Base-by-base conservation (phyloP, 2,329 filamentous ascomycete genomes). In the Hypoxylon sp. region DNA sequence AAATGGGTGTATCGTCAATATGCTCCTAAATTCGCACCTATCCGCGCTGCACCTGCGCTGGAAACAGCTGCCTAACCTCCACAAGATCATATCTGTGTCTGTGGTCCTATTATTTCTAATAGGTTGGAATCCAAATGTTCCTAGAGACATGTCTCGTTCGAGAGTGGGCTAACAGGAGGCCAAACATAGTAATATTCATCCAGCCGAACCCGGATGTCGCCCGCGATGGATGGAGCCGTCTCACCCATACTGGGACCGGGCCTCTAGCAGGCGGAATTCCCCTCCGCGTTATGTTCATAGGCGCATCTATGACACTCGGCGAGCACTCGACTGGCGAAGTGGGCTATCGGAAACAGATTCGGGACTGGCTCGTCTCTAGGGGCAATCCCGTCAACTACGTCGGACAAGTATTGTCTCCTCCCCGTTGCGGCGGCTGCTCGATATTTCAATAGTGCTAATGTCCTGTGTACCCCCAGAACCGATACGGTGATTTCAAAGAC, bases 281-380 rank as follows among this genome's bases (percentile, higher is more conserved):
- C 19, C 66, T 74, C 11, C 71, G 73, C 11, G 68, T 74, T 27
- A 74, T 74, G 73, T 72, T 71, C 54, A 74, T 74, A 46, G 73
- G 73, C 43, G 73, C 73, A 27, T 74, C 73, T 16, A 74, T 74
- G 72, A 73, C 71, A 8, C 68, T 74, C 30, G 73, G 73, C 58
- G 73, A 74, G 48, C 72, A 73, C 51, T 74, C 73, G 29, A 74
- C 73, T 14, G 73, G 73, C 29, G 67, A 74, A 45, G 57, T 72
- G 27, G 73, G 73, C 2, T 74, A 61, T 41, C 68, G 73, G 16
- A 74, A 74, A 46, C 73, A 74, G 53, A 55, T 74, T 16, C 67
- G 73, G 9, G 72, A 74, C 52, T 74, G 72, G 73, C 48, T 74
- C 25, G 68, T 73, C 7, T 65, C 70, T 27, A 68, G 67, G 50